Percentiles rank a stretch among this genome's conserved stretches.
Evolutionary conservation across 2,329 filamentous ascomycete species (phyloP).

Genomic region (Dothistroma pini): DNA sequence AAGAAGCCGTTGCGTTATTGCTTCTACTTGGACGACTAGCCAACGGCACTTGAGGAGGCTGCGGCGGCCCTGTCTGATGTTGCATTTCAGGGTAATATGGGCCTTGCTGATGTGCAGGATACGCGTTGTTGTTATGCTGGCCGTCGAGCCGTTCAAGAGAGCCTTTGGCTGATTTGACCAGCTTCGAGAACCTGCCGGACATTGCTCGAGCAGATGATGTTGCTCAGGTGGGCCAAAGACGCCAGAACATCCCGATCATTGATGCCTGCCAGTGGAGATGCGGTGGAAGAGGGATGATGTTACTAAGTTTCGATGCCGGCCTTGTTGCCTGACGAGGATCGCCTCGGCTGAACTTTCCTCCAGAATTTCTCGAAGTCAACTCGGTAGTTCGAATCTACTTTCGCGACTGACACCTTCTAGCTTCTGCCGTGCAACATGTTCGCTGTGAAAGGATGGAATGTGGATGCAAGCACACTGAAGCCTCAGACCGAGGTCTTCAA

Average conservation of each 20-base stretch:
- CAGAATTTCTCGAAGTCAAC: slow-evolving; percentile 10
- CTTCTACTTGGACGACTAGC: not conserved
- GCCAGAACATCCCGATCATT: not conserved
- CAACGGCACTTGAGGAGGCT: slow-evolving; percentile 1
- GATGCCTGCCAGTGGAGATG: not conserved
- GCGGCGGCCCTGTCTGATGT: slow-evolving; percentile 3
- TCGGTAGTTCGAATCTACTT: not conserved
- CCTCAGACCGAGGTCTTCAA: slow-evolving; percentile 55
- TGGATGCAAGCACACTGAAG: slow-evolving; percentile 69
- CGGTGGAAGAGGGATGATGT: not conserved
- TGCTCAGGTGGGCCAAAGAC: slow-evolving; percentile 8
- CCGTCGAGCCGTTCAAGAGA: slow-evolving; percentile 1
- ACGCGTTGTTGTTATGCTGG: not conserved
- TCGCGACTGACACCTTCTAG: not conserved
- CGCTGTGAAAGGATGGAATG: slow-evolving; percentile 87
- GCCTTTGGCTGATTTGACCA: slow-evolving; percentile 16
- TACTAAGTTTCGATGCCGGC: not conserved
- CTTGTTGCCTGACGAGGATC: not conserved
- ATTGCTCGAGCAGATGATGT: slow-evolving; percentile 4
- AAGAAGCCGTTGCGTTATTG: slow-evolving; percentile 10
- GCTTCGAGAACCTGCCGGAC: slow-evolving; percentile 17
- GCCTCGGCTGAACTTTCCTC: not conserved
- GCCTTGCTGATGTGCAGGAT: not conserved
- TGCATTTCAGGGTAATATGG: slow-evolving; percentile 8
- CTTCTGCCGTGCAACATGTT: slow-evolving; percentile 62